A percentile compares a stretch with the other conserved stretches of the same genome.
Conservation (phyloP, 495 filamentous ascomycete species). For the Trichocladium uniseriatum region DNA sequence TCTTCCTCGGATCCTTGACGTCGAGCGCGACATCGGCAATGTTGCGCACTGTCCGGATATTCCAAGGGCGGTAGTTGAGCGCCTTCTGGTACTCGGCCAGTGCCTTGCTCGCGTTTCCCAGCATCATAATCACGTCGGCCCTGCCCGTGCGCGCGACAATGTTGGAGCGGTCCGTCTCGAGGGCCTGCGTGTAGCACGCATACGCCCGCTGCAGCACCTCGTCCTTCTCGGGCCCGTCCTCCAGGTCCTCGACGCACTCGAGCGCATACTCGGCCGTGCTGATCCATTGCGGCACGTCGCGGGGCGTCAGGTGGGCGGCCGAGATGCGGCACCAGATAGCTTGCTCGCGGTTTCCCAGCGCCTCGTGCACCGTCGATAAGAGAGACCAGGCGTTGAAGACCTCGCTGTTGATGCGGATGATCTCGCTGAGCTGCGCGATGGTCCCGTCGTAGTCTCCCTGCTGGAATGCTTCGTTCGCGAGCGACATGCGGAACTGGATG, state of each 20-base stretch:
- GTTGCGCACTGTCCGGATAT: constrained; percentile 51
- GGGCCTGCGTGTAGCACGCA: constrained; percentile 61
- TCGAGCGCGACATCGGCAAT: constrained; percentile 59
- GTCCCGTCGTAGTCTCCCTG: constrained; percentile 56
- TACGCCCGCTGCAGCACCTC: constrained; percentile 46
- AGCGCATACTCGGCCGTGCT: constrained; percentile 57
- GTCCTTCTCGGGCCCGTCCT: constrained; percentile 36
- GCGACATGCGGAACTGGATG: constrained; percentile 61
- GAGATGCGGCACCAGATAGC: constrained; percentile 57
- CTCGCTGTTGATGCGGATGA: constrained; percentile 75
- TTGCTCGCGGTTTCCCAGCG: constrained; percentile 57
- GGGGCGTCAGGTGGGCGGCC: constrained; percentile 63
- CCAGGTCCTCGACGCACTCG: constrained; percentile 42
- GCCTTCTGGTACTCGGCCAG: constrained; percentile 55
- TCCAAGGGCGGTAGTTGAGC: constrained; percentile 48
- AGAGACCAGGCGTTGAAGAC: constrained; percentile 70
- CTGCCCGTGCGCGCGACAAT: constrained; percentile 24
- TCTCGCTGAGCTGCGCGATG: constrained; percentile 50
- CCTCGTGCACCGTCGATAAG: constrained; percentile 60
- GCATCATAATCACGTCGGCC: constrained; percentile 29
- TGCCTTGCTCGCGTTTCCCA: constrained; percentile 46
- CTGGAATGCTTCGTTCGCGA: constrained; percentile 63
- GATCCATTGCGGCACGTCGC: constrained; percentile 58
- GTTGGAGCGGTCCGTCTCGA: constrained; percentile 56
- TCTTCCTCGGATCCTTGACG: constrained; percentile 34